Conservation (phyloP, 805 yeast genomes). For the Ogataea kodamae region DNA sequence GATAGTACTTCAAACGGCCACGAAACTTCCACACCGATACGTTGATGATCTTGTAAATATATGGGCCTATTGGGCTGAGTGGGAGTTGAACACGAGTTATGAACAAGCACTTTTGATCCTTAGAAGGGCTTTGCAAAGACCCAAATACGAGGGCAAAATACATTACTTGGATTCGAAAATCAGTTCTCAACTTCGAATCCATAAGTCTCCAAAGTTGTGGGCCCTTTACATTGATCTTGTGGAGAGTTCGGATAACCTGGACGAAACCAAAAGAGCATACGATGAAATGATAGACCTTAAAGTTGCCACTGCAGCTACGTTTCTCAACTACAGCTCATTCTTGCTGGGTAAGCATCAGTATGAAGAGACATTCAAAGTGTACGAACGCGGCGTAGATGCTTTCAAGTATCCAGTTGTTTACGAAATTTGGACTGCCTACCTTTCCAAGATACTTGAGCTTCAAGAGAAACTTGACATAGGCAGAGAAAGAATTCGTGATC, state of each 20-base stretch:
- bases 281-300: slow-evolving; percentile 54
- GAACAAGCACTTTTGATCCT: slow-evolving; percentile 36
- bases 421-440: slow-evolving; percentile 71
- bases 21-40: slow-evolving; percentile 63
- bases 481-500: slow-evolving; percentile 59
- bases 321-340: slow-evolving; percentile 64
- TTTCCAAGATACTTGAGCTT: slow-evolving; percentile 44
- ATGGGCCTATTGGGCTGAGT: slow-evolving; percentile 74
- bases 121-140: slow-evolving; percentile 32
- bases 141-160: slow-evolving; percentile 17
- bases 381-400: slow-evolving; percentile 61
- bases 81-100: slow-evolving; percentile 52
- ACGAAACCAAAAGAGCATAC: slow-evolving; percentile 41
- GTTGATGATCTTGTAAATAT: slow-evolving; percentile 64
- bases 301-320: slow-evolving; percentile 63
- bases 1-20: slow-evolving; percentile 58
- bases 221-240: slow-evolving; percentile 64
- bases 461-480: slow-evolving; percentile 33
- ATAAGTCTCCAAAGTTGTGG: slow-evolving; percentile 68
- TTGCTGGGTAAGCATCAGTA: slow-evolving; percentile 44
- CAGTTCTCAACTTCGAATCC: slow-evolving; percentile 56
- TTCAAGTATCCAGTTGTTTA: slow-evolving; percentile 61
- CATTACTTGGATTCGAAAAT: slow-evolving; percentile 39
- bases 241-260: slow-evolving; percentile 50
- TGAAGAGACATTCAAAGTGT: slow-evolving; percentile 54